phyloP scores from a whole-genome alignment of 768 basidiomycete genomes.

The Leccinum subgranulosum region DNA sequence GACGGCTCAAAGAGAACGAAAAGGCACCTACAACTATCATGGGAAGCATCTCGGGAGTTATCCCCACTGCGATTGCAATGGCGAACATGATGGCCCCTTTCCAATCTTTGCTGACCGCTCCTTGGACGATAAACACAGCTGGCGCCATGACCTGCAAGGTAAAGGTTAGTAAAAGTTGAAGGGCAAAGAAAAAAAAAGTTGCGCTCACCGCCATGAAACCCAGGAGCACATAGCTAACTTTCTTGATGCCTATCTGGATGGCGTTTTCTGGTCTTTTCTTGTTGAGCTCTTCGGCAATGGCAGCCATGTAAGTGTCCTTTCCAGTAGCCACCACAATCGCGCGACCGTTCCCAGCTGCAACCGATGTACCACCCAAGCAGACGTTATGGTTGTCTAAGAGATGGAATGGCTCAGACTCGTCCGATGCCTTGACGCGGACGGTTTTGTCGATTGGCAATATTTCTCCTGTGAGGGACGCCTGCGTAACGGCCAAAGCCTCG shows the following conservation, averaged over 20 bases:
- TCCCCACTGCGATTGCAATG: constrained; percentile 30
- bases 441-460: constrained; percentile 34
- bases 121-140: constrained; percentile 28
- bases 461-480: constrained; percentile 37
- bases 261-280: constrained; percentile 32
- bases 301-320: constrained; percentile 33
- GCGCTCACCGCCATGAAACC: constrained; percentile 29
- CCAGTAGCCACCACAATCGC: constrained; percentile 32
- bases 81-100: constrained; percentile 31
- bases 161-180: neutral
- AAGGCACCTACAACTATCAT: constrained; percentile 30
- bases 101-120: constrained; percentile 32
- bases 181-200: neutral
- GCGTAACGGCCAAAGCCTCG: constrained; percentile 32
- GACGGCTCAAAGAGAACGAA: neutral
- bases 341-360: constrained; percentile 31
- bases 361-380: constrained; percentile 35
- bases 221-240: constrained; percentile 33
- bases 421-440: constrained; percentile 12
- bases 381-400: constrained; percentile 33
- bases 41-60: constrained; percentile 33
- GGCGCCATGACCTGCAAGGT: constrained; percentile 29
- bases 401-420: constrained; percentile 21
- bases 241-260: constrained; percentile 32
- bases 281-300: constrained; percentile 33